These are phyloP conservation scores for Jaapia argillacea DNA, from an alignment of 768 basidiomycete species.

Conservation along the genomic window DNA sequence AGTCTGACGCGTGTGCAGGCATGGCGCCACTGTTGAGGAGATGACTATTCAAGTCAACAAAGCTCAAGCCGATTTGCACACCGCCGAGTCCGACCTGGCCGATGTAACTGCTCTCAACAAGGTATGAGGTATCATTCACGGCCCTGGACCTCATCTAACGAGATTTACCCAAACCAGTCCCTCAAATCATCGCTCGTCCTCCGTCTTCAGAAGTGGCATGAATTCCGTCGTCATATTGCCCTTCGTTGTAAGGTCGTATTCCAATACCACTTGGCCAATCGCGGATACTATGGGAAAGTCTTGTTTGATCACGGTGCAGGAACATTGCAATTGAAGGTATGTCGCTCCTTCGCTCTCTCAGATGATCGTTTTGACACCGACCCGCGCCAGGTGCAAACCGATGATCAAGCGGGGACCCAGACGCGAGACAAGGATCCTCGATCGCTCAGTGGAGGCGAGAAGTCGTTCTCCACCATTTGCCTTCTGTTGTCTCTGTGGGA, in stretches of 20 bases:
- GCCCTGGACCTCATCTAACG: conserved; percentile 1
- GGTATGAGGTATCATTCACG: conserved; percentile 24
- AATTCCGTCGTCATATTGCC: conserved; percentile 85
- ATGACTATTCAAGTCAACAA: conserved; percentile 64
- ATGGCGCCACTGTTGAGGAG: conserved; percentile 71
- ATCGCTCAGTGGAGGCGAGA: conserved; percentile 88
- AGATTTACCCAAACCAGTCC: conserved; percentile 36
- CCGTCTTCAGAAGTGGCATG: conserved; percentile 72
- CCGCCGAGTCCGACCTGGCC: conserved; percentile 51
- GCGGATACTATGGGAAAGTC: conserved; percentile 87
- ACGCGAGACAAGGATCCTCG: conserved; percentile 74
- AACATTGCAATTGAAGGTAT: conserved; percentile 56
- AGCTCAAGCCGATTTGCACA: conserved; percentile 47
- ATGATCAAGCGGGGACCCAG: conserved; percentile 62
- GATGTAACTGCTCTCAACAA: conserved; percentile 57
- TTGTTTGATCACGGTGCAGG: conserved; percentile 67
- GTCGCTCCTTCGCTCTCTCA: conserved; percentile 3
- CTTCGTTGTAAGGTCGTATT: conserved; percentile 80
- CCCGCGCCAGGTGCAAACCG: conserved; percentile 59
- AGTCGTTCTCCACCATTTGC: conserved; percentile 94
- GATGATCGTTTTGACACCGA: conserved; percentile 1
- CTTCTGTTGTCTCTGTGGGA: conserved; percentile 94
- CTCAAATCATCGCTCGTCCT: conserved; percentile 53
- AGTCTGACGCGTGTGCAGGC: conserved; percentile 26
- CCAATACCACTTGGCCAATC: conserved; percentile 68